Conservation (phyloP, 129 eudicot species). For the Erigeron canadensis region DNA sequence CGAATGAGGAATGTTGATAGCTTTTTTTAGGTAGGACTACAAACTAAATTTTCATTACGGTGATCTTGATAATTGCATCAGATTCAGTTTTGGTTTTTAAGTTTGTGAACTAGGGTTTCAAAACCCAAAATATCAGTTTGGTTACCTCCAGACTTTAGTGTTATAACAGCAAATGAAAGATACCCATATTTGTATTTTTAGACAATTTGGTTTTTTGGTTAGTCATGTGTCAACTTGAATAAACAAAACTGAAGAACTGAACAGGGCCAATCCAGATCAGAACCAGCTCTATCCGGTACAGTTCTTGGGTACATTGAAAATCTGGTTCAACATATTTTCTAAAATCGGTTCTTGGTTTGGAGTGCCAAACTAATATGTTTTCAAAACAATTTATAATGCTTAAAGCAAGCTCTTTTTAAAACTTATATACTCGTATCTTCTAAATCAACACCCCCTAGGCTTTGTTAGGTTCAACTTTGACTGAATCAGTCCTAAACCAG, state of each 20-base stretch:
- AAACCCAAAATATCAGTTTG: constrained; percentile 30
- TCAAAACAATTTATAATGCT: neutral
- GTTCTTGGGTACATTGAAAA: neutral
- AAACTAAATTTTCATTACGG: constrained; percentile 14
- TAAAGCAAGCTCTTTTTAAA: neutral
- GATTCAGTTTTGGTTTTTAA: constrained; percentile 19
- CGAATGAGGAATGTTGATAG: constrained; percentile 31
- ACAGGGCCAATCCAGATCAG: neutral
- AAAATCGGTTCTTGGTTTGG: neutral
- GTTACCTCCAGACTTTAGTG: constrained; percentile 2
- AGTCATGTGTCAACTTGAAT: neutral
- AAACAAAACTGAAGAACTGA: neutral
- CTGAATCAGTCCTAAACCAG: no score
- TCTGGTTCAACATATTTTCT: neutral
- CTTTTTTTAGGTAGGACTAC: constrained; percentile 18
- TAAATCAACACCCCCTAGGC: no score
- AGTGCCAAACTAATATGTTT: neutral
- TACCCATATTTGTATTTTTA: neutral
- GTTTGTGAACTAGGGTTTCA: constrained; percentile 33
- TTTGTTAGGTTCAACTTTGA: no score
- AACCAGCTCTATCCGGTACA: neutral
- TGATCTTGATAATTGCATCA: constrained; percentile 12
- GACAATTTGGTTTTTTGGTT: neutral
- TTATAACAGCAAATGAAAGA: neutral
- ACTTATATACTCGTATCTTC: neutral